Conservation (phyloP, 371 early-diverging fungal genomes). For the Mortierella sp. region DNA sequence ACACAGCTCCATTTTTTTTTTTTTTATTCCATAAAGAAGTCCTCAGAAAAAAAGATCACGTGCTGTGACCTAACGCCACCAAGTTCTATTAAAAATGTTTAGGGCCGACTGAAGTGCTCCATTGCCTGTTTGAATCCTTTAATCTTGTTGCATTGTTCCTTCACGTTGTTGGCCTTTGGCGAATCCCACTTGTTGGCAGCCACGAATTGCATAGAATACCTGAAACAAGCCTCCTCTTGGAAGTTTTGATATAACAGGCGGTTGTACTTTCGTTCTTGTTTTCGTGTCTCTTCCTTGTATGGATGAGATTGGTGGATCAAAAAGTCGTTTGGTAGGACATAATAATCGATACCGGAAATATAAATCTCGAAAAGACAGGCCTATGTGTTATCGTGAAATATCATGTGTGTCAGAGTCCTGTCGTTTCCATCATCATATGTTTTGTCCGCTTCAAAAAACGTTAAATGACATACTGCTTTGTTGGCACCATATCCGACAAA, state of each 20-base stretch:
- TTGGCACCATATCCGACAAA: conserved; percentile 64
- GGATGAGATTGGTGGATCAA: conserved; percentile 77
- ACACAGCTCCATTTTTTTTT: too few relatives aligned
- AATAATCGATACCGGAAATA: conserved; percentile 73
- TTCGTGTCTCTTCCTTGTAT: conserved; percentile 71
- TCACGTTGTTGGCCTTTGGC: conserved; percentile 63
- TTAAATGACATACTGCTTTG: conserved; percentile 59
- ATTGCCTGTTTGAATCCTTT: conserved; percentile 40
- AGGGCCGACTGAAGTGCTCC: background rate
- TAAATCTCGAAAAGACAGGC: conserved; percentile 78
- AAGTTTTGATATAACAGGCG: conserved; percentile 72
- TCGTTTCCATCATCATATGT: background rate
- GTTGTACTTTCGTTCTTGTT: conserved; percentile 77
- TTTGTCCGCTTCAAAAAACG: background rate
- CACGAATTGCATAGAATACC: conserved; percentile 69
- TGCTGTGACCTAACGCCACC: background rate
- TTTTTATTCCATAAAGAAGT: background rate
- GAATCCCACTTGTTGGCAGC: conserved; percentile 62
- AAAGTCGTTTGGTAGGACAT: conserved; percentile 72
- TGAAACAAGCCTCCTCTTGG: conserved; percentile 73
- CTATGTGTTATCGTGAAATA: conserved; percentile 1
- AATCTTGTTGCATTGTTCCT: conserved; percentile 64
- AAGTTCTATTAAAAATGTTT: background rate
- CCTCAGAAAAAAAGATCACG: background rate
- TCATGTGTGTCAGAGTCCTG: background rate